These are phyloP conservation scores for Talaromyces sp. DNA, from an alignment of 2,329 filamentous ascomycete genomes.

Conservation along the genomic window DNA sequence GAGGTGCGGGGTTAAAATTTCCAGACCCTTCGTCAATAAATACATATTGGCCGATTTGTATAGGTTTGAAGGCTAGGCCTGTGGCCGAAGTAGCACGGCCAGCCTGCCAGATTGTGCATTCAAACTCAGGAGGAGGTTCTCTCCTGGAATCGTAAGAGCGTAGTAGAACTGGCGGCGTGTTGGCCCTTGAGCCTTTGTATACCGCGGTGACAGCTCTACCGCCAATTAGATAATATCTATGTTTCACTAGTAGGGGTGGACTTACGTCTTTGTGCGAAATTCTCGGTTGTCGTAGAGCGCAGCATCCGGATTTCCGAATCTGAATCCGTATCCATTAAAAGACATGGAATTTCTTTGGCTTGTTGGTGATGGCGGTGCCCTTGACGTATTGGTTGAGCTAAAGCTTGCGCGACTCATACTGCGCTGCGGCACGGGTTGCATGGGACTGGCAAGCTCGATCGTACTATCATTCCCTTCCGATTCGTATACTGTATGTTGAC, in stretches of 20 bases:
- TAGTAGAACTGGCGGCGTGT: slow-evolving; percentile 67
- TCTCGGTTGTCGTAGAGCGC: slow-evolving; percentile 84
- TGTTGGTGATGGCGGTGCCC: slow-evolving; percentile 56
- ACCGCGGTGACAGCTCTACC: slow-evolving; percentile 81
- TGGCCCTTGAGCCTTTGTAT: slow-evolving; percentile 75
- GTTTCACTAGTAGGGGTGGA: slow-evolving; percentile 22
- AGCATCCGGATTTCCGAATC: slow-evolving; percentile 79
- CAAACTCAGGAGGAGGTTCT: slow-evolving; percentile 84
- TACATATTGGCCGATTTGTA: slow-evolving; percentile 85
- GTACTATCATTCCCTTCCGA: slow-evolving; percentile 76
- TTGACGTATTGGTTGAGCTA: slow-evolving; percentile 71
- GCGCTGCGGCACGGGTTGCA: slow-evolving; percentile 51
- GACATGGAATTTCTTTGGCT: slow-evolving; percentile 51
- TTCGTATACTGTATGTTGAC: slow-evolving; percentile 76
- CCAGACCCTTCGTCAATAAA: slow-evolving; percentile 93
- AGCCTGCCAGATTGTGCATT: slow-evolving; percentile 96
- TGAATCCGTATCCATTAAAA: slow-evolving; percentile 34
- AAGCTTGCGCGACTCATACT: slow-evolving; percentile 77
- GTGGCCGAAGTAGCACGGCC: slow-evolving; percentile 91
- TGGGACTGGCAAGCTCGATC: slow-evolving; percentile 49
- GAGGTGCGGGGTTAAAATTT: slow-evolving; percentile 84
- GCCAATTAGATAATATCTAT: not conserved
- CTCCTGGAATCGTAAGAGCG: slow-evolving; percentile 94
- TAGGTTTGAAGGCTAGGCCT: slow-evolving; percentile 90
- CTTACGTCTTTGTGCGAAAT: slow-evolving; percentile 84